These are phyloP conservation scores for Calycina herbarum DNA, from an alignment of 2,329 filamentous ascomycete species.

Conservation along the genomic window DNA sequence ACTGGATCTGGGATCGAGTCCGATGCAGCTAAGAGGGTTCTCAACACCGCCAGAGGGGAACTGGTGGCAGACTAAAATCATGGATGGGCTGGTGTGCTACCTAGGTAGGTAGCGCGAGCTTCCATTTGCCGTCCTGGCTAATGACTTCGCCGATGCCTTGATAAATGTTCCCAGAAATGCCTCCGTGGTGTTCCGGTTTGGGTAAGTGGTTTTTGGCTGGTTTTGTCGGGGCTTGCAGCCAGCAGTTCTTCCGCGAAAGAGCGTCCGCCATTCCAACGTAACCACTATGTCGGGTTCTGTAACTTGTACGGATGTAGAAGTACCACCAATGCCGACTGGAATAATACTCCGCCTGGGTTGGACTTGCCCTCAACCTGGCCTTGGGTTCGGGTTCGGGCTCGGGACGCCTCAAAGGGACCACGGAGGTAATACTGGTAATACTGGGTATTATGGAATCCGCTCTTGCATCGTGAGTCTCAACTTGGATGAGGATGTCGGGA, in stretches of 20 bases:
- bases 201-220: too few species aligned
- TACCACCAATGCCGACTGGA: not conserved
- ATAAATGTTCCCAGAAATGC: not conserved
- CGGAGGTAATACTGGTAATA: not conserved
- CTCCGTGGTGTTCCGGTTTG: not conserved
- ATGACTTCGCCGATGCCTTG: not conserved
- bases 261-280: not conserved
- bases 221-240: not conserved
- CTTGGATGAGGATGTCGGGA: not conserved
- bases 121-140: conserved; percentile 4
- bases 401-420: not conserved
- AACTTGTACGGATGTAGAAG: not conserved
- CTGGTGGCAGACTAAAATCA: not conserved
- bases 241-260: not conserved
- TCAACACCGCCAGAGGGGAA: not conserved
- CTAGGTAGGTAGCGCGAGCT: conserved; percentile 5
- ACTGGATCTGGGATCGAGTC: conserved; percentile 27
- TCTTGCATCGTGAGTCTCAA: not conserved
- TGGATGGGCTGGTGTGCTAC: not conserved
- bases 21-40: conserved; percentile 15
- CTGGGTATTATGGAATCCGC: not conserved
- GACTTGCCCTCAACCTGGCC: not conserved
- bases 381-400: not conserved
- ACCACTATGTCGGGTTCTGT: not conserved
- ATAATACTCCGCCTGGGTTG: not conserved